Conservation (phyloP, 306 rosid genomes). For the Calophaca sinica region DNA sequence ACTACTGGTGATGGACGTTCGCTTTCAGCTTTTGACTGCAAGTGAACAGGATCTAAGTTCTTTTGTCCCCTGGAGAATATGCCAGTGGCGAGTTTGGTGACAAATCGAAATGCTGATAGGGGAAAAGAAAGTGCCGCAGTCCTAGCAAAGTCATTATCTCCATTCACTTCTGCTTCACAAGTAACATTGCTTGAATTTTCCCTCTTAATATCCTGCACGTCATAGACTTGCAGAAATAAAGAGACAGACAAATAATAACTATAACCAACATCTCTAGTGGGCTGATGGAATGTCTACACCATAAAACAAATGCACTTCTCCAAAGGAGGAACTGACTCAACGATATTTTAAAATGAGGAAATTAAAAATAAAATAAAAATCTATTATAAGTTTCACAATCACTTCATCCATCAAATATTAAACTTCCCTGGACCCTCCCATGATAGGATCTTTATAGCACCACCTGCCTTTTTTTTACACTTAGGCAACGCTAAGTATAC, state of each 20-base stretch:
- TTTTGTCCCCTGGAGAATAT: constrained; percentile 87
- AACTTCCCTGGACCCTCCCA: not conserved
- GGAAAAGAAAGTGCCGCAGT: constrained; percentile 87
- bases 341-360: constrained; percentile 38
- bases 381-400: not conserved
- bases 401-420: constrained; percentile 31
- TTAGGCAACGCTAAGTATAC: not conserved
- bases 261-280: constrained; percentile 44
- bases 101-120: constrained; percentile 83
- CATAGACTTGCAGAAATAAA: constrained; percentile 36
- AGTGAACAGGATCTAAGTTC: constrained; percentile 55
- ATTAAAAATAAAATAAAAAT: not conserved
- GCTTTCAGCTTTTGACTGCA: constrained; percentile 57
- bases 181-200: constrained; percentile 56
- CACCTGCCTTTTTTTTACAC: not conserved
- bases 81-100: constrained; percentile 89
- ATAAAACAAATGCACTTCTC: constrained; percentile 27
- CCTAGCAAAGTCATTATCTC: constrained; percentile 64
- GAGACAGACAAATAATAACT: constrained; percentile 34
- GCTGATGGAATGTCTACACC: constrained; percentile 23
- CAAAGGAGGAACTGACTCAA: constrained; percentile 36
- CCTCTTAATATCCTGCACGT: constrained; percentile 70
- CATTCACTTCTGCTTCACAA: constrained; percentile 73
- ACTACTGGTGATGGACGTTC: constrained; percentile 54
- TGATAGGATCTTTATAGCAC: too few relatives aligned